Evolutionary conservation across 805 yeast species (phyloP).

Genomic region (Kodamaea neixiangensis): DNA sequence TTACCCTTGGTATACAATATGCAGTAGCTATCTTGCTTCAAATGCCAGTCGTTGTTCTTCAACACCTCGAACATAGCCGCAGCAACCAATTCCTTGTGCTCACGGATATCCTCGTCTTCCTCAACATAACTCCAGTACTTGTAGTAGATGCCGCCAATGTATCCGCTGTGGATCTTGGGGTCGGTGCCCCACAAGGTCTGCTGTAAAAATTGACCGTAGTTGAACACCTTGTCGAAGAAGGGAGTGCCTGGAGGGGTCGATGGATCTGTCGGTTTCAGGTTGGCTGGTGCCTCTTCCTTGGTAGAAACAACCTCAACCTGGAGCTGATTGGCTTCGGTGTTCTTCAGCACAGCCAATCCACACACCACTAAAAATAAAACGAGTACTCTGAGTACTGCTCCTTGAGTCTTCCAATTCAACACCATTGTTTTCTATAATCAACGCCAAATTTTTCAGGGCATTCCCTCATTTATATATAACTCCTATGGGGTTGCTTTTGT

Average conservation of each 20-base stretch:
- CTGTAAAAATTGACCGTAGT: neutral
- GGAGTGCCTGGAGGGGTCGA: neutral
- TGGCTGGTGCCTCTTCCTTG: neutral
- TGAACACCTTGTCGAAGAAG: neutral
- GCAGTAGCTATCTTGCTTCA: neutral
- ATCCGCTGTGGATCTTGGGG: neutral
- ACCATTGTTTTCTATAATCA: neutral
- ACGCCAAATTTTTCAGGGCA: neutral
- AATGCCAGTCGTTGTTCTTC: neutral
- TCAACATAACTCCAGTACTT: neutral
- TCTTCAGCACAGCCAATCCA: neutral
- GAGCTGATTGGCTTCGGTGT: neutral
- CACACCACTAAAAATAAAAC: neutral
- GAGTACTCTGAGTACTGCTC: neutral
- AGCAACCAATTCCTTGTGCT: neutral
- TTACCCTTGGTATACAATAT: neutral
- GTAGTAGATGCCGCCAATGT: neutral
- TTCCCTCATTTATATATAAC: neutral
- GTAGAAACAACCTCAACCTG: neutral
- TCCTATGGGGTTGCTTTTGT: neutral
- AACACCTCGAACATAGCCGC: neutral
- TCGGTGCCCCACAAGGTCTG: constrained; percentile 1
- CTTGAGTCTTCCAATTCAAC: neutral
- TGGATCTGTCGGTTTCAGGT: neutral
- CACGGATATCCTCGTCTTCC: neutral